Percentiles rank a stretch among this genome's conserved stretches.
phyloP scores from a whole-genome alignment of 2,329 filamentous ascomycete genomes.

The Tolypocladium paradoxum region DNA sequence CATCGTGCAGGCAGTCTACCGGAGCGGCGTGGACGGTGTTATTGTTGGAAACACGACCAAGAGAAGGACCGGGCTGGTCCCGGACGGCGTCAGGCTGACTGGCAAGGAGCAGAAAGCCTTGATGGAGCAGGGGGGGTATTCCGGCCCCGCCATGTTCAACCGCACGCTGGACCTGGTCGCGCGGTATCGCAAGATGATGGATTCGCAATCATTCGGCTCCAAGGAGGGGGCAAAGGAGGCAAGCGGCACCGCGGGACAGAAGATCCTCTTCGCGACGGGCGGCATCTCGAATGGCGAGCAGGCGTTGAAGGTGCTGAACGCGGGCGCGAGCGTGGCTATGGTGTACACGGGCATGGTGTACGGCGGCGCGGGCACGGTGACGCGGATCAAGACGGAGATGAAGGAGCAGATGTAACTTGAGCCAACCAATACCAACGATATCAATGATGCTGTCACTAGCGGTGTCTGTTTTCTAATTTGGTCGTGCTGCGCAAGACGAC shows the following conservation, averaged over 20 bases:
- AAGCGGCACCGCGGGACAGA: slow-evolving; percentile 34
- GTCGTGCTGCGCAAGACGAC: neutral
- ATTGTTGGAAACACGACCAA: slow-evolving; percentile 98
- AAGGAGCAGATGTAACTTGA: slow-evolving; percentile 17
- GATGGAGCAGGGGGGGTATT: slow-evolving; percentile 76
- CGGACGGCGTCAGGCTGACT: slow-evolving; percentile 54
- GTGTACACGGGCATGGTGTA: slow-evolving; percentile 72
- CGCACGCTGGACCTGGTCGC: slow-evolving; percentile 69
- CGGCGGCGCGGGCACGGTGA: slow-evolving; percentile 52
- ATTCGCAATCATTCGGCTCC: slow-evolving; percentile 29
- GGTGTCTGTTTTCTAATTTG: no score
- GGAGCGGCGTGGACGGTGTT: slow-evolving; percentile 81
- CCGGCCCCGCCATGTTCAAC: slow-evolving; percentile 79
- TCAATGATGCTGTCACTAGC: no score
- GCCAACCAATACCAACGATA: neutral
- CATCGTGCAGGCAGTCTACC: slow-evolving; percentile 75
- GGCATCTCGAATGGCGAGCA: slow-evolving; percentile 85
- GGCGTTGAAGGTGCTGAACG: slow-evolving; percentile 70
- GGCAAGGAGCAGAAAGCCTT: slow-evolving; percentile 56
- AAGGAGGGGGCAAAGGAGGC: slow-evolving; percentile 18
- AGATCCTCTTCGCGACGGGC: slow-evolving; percentile 87
- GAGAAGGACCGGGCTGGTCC: slow-evolving; percentile 59
- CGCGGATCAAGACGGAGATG: slow-evolving; percentile 55
- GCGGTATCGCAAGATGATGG: slow-evolving; percentile 63
- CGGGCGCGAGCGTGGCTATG: slow-evolving; percentile 84